phyloP scores from a whole-genome alignment of 306 rosid species.

The Quercus variabilis region DNA sequence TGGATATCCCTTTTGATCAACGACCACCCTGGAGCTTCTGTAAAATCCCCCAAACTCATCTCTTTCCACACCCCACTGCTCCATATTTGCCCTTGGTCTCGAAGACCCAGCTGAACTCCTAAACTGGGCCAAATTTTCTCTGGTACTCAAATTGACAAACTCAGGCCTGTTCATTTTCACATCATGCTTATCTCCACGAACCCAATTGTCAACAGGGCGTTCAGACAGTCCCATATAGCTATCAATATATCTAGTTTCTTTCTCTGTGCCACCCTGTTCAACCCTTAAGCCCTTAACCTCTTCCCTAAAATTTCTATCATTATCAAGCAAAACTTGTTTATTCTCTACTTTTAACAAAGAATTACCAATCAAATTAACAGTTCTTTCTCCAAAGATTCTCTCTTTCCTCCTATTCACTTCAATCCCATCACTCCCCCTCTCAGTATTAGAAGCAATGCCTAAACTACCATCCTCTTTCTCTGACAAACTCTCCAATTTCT shows the following conservation, averaged over 20 bases:
- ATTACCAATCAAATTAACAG: constrained; percentile 4
- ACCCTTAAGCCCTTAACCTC: constrained; percentile 22
- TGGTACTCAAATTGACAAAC: constrained; percentile 18
- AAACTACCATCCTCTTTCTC: constrained; percentile 21
- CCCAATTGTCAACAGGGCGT: constrained; percentile 20
- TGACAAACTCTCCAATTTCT: constrained; percentile 26
- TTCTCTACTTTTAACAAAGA: constrained; percentile 26
- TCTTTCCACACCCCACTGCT: constrained; percentile 25
- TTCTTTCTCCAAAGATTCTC: constrained; percentile 26
- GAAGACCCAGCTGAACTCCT: constrained; percentile 9
- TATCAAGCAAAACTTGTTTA: constrained; percentile 10
- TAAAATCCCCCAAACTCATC: constrained; percentile 19
- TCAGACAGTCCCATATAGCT: constrained; percentile 12
- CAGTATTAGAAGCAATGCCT: constrained; percentile 16
- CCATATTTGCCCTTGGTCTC: constrained; percentile 17
- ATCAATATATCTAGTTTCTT: constrained; percentile 18
- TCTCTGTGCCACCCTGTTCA: constrained; percentile 19
- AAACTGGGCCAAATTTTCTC: background rate
- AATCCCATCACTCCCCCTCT: constrained; percentile 22
- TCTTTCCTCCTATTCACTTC: constrained; percentile 23
- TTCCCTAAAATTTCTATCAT: constrained; percentile 15
- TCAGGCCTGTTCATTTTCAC: constrained; percentile 7
- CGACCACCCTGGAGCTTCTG: constrained; percentile 12
- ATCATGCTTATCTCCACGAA: constrained; percentile 16
- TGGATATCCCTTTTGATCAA: constrained; percentile 22